phyloP scores from a whole-genome alignment of 2,329 filamentous ascomycete species.

The Dactylellina cionopaga region DNA sequence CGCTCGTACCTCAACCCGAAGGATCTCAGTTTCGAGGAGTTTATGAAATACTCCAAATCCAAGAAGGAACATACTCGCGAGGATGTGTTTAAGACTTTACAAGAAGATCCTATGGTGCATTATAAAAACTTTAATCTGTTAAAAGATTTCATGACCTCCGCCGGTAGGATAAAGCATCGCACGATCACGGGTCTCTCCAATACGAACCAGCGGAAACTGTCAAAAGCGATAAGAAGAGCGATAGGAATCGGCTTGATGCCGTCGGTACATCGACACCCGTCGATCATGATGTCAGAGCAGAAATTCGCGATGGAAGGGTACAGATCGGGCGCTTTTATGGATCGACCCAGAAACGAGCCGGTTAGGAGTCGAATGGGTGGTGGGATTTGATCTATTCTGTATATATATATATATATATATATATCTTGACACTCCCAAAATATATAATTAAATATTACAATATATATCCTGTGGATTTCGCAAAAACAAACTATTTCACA shows the following conservation, averaged over 20 bases:
- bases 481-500: no score
- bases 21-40: conserved; percentile 76
- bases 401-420: not conserved
- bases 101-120: conserved; percentile 78
- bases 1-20: conserved; percentile 69
- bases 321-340: not conserved
- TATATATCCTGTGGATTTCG: no score
- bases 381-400: not conserved
- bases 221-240: conserved; percentile 88
- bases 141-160: conserved; percentile 84
- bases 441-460: no score
- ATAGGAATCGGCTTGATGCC: conserved; percentile 93
- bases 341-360: not conserved
- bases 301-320: conserved; percentile 17
- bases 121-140: conserved; percentile 97
- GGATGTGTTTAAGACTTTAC: conserved; percentile 27
- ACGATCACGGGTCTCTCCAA: conserved; percentile 80
- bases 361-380: not conserved
- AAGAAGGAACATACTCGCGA: conserved; percentile 61
- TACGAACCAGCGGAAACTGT: conserved; percentile 90
- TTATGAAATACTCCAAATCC: conserved; percentile 81
- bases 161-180: conserved; percentile 85
- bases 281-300: conserved; percentile 67
- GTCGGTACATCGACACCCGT: conserved; percentile 87
- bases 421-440: no score